These are phyloP conservation scores for Saccharomycopsis vini DNA, from an alignment of 805 yeast genomes.

Conservation along the genomic window DNA sequence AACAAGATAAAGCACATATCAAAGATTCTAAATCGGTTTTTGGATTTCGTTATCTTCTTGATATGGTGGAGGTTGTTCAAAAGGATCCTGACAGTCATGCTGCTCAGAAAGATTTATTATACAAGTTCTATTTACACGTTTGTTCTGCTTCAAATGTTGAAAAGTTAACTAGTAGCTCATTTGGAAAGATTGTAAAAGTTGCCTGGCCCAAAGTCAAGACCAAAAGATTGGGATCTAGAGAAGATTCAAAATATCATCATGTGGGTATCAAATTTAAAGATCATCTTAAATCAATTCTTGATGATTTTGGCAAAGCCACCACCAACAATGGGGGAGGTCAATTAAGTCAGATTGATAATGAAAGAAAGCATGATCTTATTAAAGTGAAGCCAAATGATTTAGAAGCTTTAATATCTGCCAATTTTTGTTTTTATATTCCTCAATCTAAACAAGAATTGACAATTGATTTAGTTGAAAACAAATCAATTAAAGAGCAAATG, in stretches of 20 bases:
- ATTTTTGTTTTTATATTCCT: not conserved
- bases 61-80: conserved; percentile 23
- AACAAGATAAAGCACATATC: not conserved
- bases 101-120: conserved; percentile 34
- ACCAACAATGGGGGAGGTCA: too few species aligned
- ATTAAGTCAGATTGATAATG: not conserved
- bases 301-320: not conserved
- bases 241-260: conserved; percentile 77
- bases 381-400: not conserved
- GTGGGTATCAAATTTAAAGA: conserved; percentile 46
- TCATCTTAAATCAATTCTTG: not conserved
- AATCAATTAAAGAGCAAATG: not conserved
- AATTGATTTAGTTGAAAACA: not conserved
- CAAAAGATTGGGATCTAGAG: conserved; percentile 73
- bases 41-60: conserved; percentile 8
- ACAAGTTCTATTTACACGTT: conserved; percentile 35
- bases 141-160: conserved; percentile 30
- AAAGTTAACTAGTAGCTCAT: conserved; percentile 64
- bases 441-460: not conserved
- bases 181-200: conserved; percentile 65
- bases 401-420: not conserved
- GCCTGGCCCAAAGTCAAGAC: conserved; percentile 61
- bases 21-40: conserved; percentile 6
- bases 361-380: not conserved
- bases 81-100: conserved; percentile 24